Evolutionary conservation across 2,329 filamentous ascomycete genomes (phyloP).

Genomic region (Aureobasidium mangrovei): DNA sequence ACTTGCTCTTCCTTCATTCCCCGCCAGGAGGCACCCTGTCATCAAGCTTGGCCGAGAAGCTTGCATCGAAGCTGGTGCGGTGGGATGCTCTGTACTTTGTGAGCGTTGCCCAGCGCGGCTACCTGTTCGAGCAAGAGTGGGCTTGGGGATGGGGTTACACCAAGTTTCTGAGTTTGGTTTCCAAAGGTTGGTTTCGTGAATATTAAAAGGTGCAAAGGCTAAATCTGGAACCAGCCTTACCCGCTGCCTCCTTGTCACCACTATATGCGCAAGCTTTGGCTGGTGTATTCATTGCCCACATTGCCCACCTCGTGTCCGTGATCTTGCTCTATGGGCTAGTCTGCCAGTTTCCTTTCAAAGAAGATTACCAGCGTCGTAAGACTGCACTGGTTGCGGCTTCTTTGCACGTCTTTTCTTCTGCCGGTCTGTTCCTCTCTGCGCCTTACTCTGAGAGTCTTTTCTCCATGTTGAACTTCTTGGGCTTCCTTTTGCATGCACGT

Average conservation of each 20-base stretch:
- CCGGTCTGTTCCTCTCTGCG: slow-evolving; percentile 79
- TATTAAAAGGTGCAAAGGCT: neutral
- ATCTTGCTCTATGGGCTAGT: slow-evolving; percentile 62
- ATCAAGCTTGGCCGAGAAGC: neutral
- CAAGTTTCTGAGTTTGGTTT: slow-evolving; percentile 33
- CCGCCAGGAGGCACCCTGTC: slow-evolving; percentile 15
- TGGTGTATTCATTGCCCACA: slow-evolving; percentile 59
- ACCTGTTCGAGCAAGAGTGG: slow-evolving; percentile 76
- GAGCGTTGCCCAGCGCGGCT: slow-evolving; percentile 52
- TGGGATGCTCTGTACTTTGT: slow-evolving; percentile 80
- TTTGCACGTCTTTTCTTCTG: slow-evolving; percentile 77
- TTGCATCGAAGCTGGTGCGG: slow-evolving; percentile 51
- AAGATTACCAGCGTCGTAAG: slow-evolving; percentile 24
- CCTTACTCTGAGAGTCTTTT: slow-evolving; percentile 78
- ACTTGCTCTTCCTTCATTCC: slow-evolving; percentile 35
- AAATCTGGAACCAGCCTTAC: slow-evolving; percentile 13
- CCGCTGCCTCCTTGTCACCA: slow-evolving; percentile 13
- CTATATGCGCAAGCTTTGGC: slow-evolving; percentile 37
- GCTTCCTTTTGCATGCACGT: slow-evolving; percentile 54
- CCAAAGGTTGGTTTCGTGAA: slow-evolving; percentile 32
- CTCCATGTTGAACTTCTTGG: slow-evolving; percentile 66
- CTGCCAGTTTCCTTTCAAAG: slow-evolving; percentile 43
- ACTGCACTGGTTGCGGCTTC: slow-evolving; percentile 60
- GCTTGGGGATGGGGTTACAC: slow-evolving; percentile 60
- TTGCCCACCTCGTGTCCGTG: slow-evolving; percentile 68